Base-by-base conservation (phyloP, 805 yeast genomes). In the Kuraishia molischiana region DNA sequence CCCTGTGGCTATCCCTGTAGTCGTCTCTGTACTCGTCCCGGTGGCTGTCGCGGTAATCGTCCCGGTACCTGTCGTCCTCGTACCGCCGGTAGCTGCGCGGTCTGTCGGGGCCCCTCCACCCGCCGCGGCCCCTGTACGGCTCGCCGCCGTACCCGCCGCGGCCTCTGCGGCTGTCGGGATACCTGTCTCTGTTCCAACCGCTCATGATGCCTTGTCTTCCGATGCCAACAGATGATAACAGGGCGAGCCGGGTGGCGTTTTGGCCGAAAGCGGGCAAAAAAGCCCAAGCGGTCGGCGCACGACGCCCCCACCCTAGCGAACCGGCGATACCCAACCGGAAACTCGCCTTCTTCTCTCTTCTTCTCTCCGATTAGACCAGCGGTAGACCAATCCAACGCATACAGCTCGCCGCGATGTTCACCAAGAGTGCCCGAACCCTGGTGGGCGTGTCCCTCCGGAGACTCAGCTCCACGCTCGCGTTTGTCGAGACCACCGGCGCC, bases 391-490 rank as follows among this genome's bases (percentile, higher is more conserved):
- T n/a, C n/a, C n/a, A n/a, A n/a, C n/a, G n/a, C n/a, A n/a, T n/a
- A n/a, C n/a, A n/a, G n/a, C n/a, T n/a, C n/a, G n/a, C n/a, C n/a
- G n/a, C n/a, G 26, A 22, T 22, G 26, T 11, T 28, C 13, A 14
- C 14, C 17, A 28, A 11, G 13, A 28, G 17, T 28, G 31, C 17
- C 17, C 6, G 17, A 28, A 14, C 17, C 5, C 31, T 28, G 8
- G 26, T 14, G 6, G 31, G 6, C 21, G 33, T 31, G 8, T 6
- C 30, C 4, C 19, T 24, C 6, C 17, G 18, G 11, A 69, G 82
- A 64, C 57, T 63, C 15, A 74, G 78, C 37, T 75, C 85, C 20
- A 86, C 96, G 1, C 67, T 89, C 51, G 82, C 94, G 1, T 75
- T 84, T 44, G 61, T 87, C 28, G 97, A 89, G 61, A 56, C 76